Evolutionary conservation across 2,329 filamentous ascomycete genomes (phyloP).

Genomic region (Apiospora pterosperma): DNA sequence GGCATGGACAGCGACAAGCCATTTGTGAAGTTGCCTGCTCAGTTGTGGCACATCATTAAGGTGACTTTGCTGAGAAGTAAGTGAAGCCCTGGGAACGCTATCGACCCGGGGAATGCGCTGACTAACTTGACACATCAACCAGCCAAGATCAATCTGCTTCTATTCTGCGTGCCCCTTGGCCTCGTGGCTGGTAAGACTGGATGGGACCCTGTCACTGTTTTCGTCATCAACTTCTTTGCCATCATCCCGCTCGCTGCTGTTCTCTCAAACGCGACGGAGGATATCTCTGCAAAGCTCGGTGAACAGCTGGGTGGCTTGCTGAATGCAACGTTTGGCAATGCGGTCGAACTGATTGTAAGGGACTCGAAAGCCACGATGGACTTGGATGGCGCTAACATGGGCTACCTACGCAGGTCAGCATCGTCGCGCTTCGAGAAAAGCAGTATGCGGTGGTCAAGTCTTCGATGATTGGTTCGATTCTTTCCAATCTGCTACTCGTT

Average conservation of each 20-base stretch:
- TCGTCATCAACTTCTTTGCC: conserved; percentile 76
- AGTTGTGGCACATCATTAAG: conserved; percentile 54
- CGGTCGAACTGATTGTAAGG: conserved; percentile 72
- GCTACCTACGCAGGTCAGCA: conserved; percentile 66
- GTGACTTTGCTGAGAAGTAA: conserved; percentile 57
- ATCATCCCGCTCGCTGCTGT: conserved; percentile 74
- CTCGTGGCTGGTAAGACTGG: conserved; percentile 61
- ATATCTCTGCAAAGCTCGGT: conserved; percentile 68
- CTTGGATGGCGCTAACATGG: conserved; percentile 1
- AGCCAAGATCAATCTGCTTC: conserved; percentile 66
- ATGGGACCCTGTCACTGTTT: conserved; percentile 66
- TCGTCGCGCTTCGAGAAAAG: conserved; percentile 79
- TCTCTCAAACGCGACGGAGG: conserved; percentile 74
- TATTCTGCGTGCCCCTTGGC: conserved; percentile 71
- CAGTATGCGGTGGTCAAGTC: conserved; percentile 97
- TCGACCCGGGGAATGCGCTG: not conserved
- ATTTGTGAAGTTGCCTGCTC: conserved; percentile 42
- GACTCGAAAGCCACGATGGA: conserved; percentile 10
- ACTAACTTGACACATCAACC: conserved; percentile 10
- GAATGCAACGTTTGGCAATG: conserved; percentile 77
- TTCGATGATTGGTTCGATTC: conserved; percentile 92
- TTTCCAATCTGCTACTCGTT: conserved; percentile 90
- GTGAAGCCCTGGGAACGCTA: conserved; percentile 22
- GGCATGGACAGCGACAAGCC: conserved; percentile 47
- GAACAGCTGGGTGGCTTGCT: conserved; percentile 71